Evolutionary conservation across 176 grass and related monocot species (phyloP).

Genomic region (Oryza australiensis): DNA sequence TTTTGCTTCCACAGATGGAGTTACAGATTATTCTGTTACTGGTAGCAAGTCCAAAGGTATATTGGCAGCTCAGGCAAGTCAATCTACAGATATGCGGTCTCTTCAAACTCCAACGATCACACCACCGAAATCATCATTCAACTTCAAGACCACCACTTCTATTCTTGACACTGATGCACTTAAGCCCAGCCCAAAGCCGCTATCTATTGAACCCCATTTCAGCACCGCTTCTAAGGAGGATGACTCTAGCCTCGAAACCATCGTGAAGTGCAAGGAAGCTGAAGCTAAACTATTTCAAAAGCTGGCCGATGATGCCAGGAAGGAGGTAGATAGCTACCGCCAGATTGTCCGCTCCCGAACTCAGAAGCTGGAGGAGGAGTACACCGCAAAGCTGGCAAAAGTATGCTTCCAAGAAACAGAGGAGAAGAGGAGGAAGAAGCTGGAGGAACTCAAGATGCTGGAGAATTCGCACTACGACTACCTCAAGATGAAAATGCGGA

Average conservation of each 20-base stretch:
- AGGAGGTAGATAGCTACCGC: slow-evolving; percentile 77
- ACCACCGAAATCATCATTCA: slow-evolving; percentile 59
- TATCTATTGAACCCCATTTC: slow-evolving; percentile 63
- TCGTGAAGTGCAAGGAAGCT: slow-evolving; percentile 98
- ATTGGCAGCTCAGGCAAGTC: slow-evolving; percentile 60
- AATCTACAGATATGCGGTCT: slow-evolving; percentile 61
- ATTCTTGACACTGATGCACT: slow-evolving; percentile 52
- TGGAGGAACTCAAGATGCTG: slow-evolving; percentile 87
- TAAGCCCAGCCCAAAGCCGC: slow-evolving; percentile 68
- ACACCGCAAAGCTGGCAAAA: slow-evolving; percentile 51
- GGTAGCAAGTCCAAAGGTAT: slow-evolving; percentile 85
- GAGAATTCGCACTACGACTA: slow-evolving; percentile 91
- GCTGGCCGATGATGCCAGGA: slow-evolving; percentile 78
- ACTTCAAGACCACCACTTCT: slow-evolving; percentile 66
- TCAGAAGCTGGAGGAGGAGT: slow-evolving; percentile 93
- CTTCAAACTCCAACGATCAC: slow-evolving; percentile 49
- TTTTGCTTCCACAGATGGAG: slow-evolving; percentile 73
- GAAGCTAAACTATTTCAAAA: slow-evolving; percentile 97
- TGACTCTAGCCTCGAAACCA: slow-evolving; percentile 87
- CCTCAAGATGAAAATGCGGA: slow-evolving; percentile 96
- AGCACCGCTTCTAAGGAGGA: slow-evolving; percentile 67
- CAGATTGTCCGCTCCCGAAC: slow-evolving; percentile 63
- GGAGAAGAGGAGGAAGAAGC: slow-evolving; percentile 88
- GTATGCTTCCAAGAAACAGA: slow-evolving; percentile 74
- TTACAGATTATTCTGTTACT: slow-evolving; percentile 95